Percentiles rank a stretch among this genome's conserved stretches.
phyloP scores from a whole-genome alignment of 306 rosid genomes.

The Cercis canadensis region DNA sequence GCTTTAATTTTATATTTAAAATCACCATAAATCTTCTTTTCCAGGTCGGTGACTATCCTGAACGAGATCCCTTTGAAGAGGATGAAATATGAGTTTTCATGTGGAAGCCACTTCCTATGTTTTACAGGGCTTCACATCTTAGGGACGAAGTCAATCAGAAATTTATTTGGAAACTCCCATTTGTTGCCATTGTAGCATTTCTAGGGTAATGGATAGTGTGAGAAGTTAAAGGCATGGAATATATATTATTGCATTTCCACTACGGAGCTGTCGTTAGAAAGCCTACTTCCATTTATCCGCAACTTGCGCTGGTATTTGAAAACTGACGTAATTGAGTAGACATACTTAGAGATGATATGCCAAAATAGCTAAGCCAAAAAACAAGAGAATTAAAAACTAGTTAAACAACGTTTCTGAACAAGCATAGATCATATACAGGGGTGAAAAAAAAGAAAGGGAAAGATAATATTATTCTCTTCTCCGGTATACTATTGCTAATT shows the following conservation, averaged over 20 bases:
- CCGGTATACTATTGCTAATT: too few relatives aligned
- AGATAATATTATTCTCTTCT: too few relatives aligned
- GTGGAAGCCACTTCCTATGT: slow-evolving; percentile 14
- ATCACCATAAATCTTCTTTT: slow-evolving; percentile 22
- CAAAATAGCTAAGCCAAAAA: too few relatives aligned
- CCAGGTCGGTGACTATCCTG: slow-evolving; percentile 95
- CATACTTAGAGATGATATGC: too few relatives aligned
- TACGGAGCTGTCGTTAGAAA: too few relatives aligned
- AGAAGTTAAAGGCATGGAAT: neutral
- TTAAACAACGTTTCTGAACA: too few relatives aligned
- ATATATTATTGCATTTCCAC: too few relatives aligned
- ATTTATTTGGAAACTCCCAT: neutral
- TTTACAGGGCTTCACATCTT: neutral
- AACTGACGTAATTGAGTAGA: too few relatives aligned
- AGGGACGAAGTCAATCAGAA: neutral
- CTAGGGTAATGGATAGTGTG: neutral
- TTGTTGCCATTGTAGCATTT: slow-evolving; percentile 1
- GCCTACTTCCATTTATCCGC: too few relatives aligned
- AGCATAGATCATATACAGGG: neutral
- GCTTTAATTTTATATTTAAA: slow-evolving; percentile 3
- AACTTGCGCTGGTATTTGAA: too few relatives aligned
- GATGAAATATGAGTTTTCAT: slow-evolving; percentile 67
- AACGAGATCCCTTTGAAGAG: slow-evolving; percentile 86
- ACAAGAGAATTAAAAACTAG: too few relatives aligned
- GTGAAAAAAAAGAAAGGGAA: too few relatives aligned